Evolutionary conservation across 805 yeast genomes (phyloP).

Genomic region (Candida coquimbonensis): DNA sequence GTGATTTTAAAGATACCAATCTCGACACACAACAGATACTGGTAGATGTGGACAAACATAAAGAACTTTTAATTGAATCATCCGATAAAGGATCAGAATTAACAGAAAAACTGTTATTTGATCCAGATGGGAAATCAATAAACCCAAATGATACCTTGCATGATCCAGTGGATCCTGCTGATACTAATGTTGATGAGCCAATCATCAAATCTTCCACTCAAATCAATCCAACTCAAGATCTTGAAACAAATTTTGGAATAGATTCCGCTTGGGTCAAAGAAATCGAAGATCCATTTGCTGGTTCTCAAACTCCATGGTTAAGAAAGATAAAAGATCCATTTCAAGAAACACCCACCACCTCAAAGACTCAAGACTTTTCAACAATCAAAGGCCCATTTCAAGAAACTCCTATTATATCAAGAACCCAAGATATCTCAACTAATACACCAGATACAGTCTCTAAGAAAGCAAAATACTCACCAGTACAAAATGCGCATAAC

Average conservation of each 20-base stretch:
- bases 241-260: not conserved
- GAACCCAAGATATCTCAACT: slow-evolving; percentile 4
- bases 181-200: not conserved
- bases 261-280: slow-evolving; percentile 1
- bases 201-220: not conserved
- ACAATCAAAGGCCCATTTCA: slow-evolving; percentile 26
- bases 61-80: not conserved
- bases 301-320: slow-evolving; percentile 12
- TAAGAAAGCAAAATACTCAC: not conserved
- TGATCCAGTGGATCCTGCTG: too few species aligned
- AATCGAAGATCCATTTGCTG: slow-evolving; percentile 1
- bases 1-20: slow-evolving; percentile 12
- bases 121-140: not conserved
- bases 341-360: slow-evolving; percentile 17
- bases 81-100: not conserved
- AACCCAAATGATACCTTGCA: not conserved
- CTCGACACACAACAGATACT: slow-evolving; percentile 17
- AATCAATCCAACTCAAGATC: not conserved
- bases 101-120: not conserved
- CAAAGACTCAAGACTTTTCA: slow-evolving; percentile 5
- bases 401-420: slow-evolving; percentile 16
- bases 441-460: slow-evolving; percentile 13
- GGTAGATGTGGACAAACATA: not conserved
- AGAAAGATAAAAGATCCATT: slow-evolving; percentile 28
- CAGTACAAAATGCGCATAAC: slow-evolving; percentile 12